Base-by-base conservation (phyloP, 2,329 filamentous ascomycete genomes). In the Hymenoscyphus occultus region DNA sequence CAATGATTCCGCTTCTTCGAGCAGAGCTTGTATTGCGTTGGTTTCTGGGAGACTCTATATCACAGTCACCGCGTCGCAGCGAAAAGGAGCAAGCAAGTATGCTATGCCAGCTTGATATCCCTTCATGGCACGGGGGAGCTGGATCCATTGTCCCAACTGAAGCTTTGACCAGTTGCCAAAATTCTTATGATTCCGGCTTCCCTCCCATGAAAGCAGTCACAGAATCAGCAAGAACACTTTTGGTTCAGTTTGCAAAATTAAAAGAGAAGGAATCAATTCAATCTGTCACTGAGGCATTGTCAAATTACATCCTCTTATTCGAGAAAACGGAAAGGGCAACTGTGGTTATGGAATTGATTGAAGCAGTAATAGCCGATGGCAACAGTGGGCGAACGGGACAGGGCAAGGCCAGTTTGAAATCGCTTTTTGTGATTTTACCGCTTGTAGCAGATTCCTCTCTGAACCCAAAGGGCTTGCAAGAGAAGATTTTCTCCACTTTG, bases 211-310 rank as follows among this genome's bases (percentile, higher is more conserved):
- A 54, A 13, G 39, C 16, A 10, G 54, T 61, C 31, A 39, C 39
- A 22, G 39, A 22, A 35, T 39, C 31, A 19, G 19, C 39, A 14
- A 14, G 22, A 16, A 60, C 40, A 13, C 63, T 66, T 60, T 62
- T 64, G 39, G 61, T 61, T 86, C 83, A 81, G 78, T 88, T 5
- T 75, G 78, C 66, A 77, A 80, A 35, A 79, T 54, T 67, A 12
- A 63, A 80, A 40, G 85, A 87, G 66, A 69, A 75, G 16, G 83
- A 86, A 60, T 80, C 82, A 3, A 77, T 84, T 14, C 76, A 79
- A 4, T 76, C 81, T 5, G 79, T 81, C 0, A 83, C 85, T 0
- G 76, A 80, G 57, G 85, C 85, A 1, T 81, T 82, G 0, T 72
- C 86, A 1, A 72, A 81, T 3, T 74, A 86, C 16, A 75, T 87